Evolutionary conservation across 2,329 filamentous ascomycete species (phyloP).

Genomic region (Gliomastix tumulicola): DNA sequence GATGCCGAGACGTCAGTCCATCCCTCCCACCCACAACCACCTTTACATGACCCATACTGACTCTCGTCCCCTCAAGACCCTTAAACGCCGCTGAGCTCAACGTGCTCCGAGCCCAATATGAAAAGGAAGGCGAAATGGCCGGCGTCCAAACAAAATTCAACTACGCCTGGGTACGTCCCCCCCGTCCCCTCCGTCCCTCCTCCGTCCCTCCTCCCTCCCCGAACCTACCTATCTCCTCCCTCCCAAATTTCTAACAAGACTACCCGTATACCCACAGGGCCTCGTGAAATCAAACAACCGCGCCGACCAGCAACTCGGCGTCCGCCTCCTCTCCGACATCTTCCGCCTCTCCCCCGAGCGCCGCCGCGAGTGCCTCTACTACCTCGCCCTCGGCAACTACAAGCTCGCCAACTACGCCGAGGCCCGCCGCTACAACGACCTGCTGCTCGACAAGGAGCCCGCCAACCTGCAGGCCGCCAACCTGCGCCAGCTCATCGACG

Average conservation of each 20-base stretch:
- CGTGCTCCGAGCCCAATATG: constrained; percentile 88
- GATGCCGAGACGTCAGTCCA: constrained; percentile 81
- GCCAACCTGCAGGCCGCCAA: constrained; percentile 86
- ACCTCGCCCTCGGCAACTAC: constrained; percentile 94
- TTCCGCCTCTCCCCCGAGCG: constrained; percentile 91
- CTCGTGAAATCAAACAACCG: constrained; percentile 88
- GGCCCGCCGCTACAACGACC: constrained; percentile 88
- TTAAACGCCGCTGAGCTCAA: constrained; percentile 87
- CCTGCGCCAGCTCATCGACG: constrained; percentile 81
- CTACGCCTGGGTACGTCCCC: constrained; percentile 79
- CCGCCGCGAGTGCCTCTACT: constrained; percentile 95
- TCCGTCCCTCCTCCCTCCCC: neutral
- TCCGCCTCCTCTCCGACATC: constrained; percentile 90
- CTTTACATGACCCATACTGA: constrained; percentile 1
- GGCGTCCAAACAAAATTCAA: constrained; percentile 99
- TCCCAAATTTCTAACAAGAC: constrained; percentile 3
- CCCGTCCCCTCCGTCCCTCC: constrained; percentile 11
- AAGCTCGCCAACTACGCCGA: constrained; percentile 98
- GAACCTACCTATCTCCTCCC: neutral
- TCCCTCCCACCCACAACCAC: constrained; percentile 2
- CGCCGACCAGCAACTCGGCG: constrained; percentile 85
- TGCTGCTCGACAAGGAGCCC: constrained; percentile 84
- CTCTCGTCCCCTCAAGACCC: constrained; percentile 46
- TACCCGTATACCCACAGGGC: constrained; percentile 48
- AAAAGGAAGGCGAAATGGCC: constrained; percentile 95